Evolutionary conservation across 225 moss, liverwort and hornwort genomes (phyloP), one percentile per base, ranked within the genome.

Genomic region (Marchantia polymorpha): DNA sequence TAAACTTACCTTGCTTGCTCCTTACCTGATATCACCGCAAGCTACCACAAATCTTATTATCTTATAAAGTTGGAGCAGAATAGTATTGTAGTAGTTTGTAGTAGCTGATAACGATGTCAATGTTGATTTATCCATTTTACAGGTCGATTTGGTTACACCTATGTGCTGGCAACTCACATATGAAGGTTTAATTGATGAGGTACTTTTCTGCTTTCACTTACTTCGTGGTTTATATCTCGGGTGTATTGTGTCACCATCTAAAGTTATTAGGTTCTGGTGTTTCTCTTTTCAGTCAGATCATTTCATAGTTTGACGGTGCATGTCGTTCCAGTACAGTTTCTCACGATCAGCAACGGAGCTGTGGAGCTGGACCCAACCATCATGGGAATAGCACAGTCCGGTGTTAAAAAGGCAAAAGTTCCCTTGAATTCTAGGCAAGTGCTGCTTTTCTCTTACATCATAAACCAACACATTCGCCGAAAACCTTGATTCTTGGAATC

Each of bases 111-210:
- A 31, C 17, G 23, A 19, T 11, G 17, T 59, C 46, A 19, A 8
- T 15, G 16, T 29, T 49, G 15, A 12, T 30, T 0, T 48, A 23
- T 64, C 25, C 11, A 53, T 76, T 48, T 55, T 29, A 74, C 89
- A 93, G 93, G 91, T 93, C 72, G 97, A 99, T 86, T 85, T 93
- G 73, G 89, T 99, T 51, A 99, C 97, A 50, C 95, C 97, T 47
- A 95, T 99, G 97, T 99, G 97, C 86, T 93, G 92, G 73, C 97
- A 99, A 82, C 89, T 99, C 72, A 99, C 95, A 1, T 99, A 95
- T 81, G 97, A 99, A 81, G 97, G 97, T 72, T 84, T 95, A 64
- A 93, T 99, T 77, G 97, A 99, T 86, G 97, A 99, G 94, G 94
- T 94, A 82, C n/a, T 84, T 81, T 48, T 47, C 26, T 74, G 54